Conservation (phyloP, 2,329 filamentous ascomycete species). For the Fusarium staphyleae region DNA sequence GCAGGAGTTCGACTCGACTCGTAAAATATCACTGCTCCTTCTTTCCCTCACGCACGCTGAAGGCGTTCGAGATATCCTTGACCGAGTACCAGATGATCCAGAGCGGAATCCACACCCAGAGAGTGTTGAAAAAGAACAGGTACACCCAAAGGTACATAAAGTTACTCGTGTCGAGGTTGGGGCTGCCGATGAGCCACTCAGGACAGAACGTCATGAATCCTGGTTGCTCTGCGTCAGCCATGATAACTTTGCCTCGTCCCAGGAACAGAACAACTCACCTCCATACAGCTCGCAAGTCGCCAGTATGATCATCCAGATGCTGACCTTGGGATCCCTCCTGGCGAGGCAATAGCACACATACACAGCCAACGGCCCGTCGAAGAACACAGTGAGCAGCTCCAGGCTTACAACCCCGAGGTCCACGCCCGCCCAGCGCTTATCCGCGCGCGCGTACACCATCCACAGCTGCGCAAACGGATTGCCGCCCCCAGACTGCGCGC, state of each 20-base stretch:
- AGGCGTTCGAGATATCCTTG: constrained; percentile 62
- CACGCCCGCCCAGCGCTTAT: constrained; percentile 68
- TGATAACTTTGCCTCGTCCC: neutral
- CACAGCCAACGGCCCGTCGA: constrained; percentile 66
- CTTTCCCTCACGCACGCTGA: constrained; percentile 46
- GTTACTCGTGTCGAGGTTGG: constrained; percentile 70
- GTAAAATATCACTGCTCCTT: constrained; percentile 40
- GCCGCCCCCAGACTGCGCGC: constrained; percentile 62
- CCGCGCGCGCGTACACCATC: constrained; percentile 73
- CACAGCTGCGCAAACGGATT: constrained; percentile 66
- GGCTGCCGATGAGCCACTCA: constrained; percentile 69
- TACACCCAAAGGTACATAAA: constrained; percentile 75
- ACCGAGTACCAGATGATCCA: constrained; percentile 65
- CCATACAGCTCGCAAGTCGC: constrained; percentile 73
- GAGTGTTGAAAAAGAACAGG: constrained; percentile 71
- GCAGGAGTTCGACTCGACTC: too few relatives aligned
- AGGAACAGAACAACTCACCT: constrained; percentile 49
- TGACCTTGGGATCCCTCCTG: constrained; percentile 60
- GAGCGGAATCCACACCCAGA: constrained; percentile 70
- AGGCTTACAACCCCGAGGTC: constrained; percentile 69
- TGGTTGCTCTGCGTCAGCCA: constrained; percentile 35
- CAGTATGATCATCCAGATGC: constrained; percentile 69
- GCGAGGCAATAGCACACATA: constrained; percentile 68
- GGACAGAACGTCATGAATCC: constrained; percentile 76
- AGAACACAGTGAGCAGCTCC: constrained; percentile 70